Evolutionary conservation across 345 rosid genomes (phyloP), one percentile per base, ranked within the genome.

Genomic region (Salix udensis): DNA sequence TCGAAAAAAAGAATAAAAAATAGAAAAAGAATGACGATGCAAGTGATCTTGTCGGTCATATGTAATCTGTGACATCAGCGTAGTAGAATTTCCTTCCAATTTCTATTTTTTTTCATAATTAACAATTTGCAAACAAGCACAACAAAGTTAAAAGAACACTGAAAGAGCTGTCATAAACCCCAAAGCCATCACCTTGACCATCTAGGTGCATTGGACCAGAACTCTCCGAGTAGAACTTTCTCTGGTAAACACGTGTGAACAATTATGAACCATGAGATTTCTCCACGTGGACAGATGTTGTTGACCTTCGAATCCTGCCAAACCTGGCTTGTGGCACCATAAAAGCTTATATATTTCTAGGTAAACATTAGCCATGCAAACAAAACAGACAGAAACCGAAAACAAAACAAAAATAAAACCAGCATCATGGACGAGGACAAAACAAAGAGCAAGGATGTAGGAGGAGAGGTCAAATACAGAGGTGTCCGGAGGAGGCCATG

Each of bases 401-500:
- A 15, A 19, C 74, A 52, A 15, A 67, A 71, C 36, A 44, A 15
- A 11, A 65, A 48, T 39, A 60, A 71, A 23, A 19, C 16, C n/a
- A 74, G 4, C 30, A 55, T 15, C 70, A 84, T 86, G 87, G 83
- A 88, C 36, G 84, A 71, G 10, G 80, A 81, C n/a, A 36, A 19
- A 9, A 66, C 46, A 36, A 61, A n/a, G 46, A 4, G 19, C 39
- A 64, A 23, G 30, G 53, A 28, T 15, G 82, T 40, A 2, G 75
- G 84, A 30, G 88, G 78, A 65, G 89, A 84, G 70, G 86, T 79
- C 24, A 79, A 78, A 74, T 92, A 89, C 82, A 83, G 98, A 0
- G 98, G 98, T 11, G 94, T 94, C n/a, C 60, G 98, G 21, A 79
- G 83, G 78, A 83, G 98, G 80, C 98, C 98, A 0, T 94, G 98